Evolutionary conservation across 192 early-diverging fungal genomes (phyloP).

Genomic region (Martensiomyces pterosporus): DNA sequence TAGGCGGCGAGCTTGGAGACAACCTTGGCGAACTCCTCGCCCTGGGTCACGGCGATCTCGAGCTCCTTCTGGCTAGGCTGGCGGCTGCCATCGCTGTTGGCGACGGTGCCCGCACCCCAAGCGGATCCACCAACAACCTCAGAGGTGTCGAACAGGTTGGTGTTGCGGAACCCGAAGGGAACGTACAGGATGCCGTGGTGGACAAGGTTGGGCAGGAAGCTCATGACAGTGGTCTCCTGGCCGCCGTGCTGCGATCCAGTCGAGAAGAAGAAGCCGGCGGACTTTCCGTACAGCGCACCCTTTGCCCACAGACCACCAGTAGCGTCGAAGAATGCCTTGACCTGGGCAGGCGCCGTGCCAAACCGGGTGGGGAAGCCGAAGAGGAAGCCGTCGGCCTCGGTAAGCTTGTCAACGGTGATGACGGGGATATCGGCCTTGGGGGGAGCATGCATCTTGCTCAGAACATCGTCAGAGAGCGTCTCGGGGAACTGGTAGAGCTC

Average conservation of each 20-base stretch:
- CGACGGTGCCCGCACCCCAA: slow-evolving; percentile 65
- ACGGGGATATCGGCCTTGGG: too few relatives aligned
- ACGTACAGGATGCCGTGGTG: slow-evolving; percentile 81
- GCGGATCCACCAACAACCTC: slow-evolving; percentile 72
- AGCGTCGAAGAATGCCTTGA: slow-evolving; percentile 67
- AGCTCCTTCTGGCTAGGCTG: slow-evolving; percentile 62
- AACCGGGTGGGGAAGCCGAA: too few relatives aligned
- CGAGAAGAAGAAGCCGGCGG: slow-evolving; percentile 69
- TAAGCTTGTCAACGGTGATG: too few relatives aligned
- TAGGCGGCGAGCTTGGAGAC: slow-evolving; percentile 47
- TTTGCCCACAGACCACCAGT: slow-evolving; percentile 56
- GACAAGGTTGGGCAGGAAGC: slow-evolving; percentile 61
- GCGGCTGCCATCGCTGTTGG: slow-evolving; percentile 63
- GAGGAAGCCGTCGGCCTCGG: too few relatives aligned
- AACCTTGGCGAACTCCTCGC: too few relatives aligned
- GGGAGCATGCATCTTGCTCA: slow-evolving; percentile 67
- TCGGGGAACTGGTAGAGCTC: too few relatives aligned
- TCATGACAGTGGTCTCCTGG: slow-evolving; percentile 71
- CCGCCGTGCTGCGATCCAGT: too few relatives aligned
- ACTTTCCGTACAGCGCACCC: slow-evolving; percentile 64
- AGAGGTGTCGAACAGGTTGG: slow-evolving; percentile 52
- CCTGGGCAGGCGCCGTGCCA: slow-evolving; percentile 69
- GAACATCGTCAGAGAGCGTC: slow-evolving; percentile 58
- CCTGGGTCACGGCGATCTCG: slow-evolving; percentile 56
- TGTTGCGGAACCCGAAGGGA: slow-evolving; percentile 59